These are phyloP conservation scores for Marasmius oreades DNA, from an alignment of 1,284 basidiomycete species.

Conservation along the genomic window DNA sequence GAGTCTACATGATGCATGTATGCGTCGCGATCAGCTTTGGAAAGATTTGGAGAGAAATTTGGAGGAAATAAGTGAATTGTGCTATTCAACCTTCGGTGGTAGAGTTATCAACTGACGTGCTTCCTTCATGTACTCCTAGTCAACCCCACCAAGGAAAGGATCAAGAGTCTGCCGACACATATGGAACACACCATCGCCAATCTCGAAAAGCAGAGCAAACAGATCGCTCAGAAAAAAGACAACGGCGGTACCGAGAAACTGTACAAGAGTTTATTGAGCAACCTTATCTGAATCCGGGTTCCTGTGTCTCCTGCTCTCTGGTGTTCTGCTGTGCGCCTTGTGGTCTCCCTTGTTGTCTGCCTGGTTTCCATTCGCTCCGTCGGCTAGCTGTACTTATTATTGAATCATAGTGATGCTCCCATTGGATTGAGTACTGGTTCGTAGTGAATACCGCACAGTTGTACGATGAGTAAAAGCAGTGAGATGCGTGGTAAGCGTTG, in stretches of 20 bases:
- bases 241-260: constrained; percentile 4
- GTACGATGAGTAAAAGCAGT: no score
- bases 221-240: constrained; percentile 14
- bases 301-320: constrained; percentile 15
- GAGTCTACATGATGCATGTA: constrained; percentile 10
- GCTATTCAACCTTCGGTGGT: not conserved
- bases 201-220: constrained; percentile 15
- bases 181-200: constrained; percentile 11
- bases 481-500: no score
- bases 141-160: constrained; percentile 6
- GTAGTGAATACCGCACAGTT: no score
- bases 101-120: not conserved
- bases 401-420: no score
- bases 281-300: constrained; percentile 18
- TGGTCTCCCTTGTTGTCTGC: constrained; percentile 6
- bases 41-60: constrained; percentile 9
- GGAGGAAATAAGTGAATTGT: constrained; percentile 9
- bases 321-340: constrained; percentile 9
- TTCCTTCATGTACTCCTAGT: constrained; percentile 1
- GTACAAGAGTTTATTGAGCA: constrained; percentile 30
- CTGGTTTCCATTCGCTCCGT: no score
- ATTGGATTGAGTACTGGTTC: no score
- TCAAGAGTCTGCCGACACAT: constrained; percentile 9
- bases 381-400: no score
- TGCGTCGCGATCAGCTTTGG: constrained; percentile 14